Evolutionary conservation across 1,139 yeast species (phyloP), one percentile per base, ranked within the genome.

Genomic region (Fermentozyma sake): DNA sequence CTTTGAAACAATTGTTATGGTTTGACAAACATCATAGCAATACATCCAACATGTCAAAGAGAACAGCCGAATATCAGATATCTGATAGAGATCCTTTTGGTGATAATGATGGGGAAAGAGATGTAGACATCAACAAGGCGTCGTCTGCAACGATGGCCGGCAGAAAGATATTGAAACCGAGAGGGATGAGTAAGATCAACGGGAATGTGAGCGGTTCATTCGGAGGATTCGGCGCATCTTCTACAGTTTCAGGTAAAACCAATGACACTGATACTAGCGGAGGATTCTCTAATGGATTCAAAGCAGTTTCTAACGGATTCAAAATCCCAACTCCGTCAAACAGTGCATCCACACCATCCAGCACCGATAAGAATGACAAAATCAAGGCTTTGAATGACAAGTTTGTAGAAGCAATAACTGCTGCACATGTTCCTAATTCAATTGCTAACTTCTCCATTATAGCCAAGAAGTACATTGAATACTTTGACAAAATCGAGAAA

Each of bases 301-400:
- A 30, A 14, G 20, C 26, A 18, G 12, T 34, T 4, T 12, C 27
- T 9, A 22, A 14, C 17, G 30, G 11, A 11, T 31, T 7, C 23
- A 33, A 19, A 19, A 16, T 22, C 16, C 12, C 27, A 15, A 18
- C 22, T 4, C 16, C 7, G 18, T 17, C 23, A 15, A 27, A n/a
- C 13, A 18, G 22, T 25, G 29, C 23, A 9, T 24, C 24, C 12
- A 19, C 24, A 11, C 5, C 19, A 12, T 16, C 12, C n/a, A 25
- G 22, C n/a, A 12, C 18, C 12, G 50, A 56, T 16, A 55, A 46
- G 30, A 49, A 60, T 22, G 58, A 55, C 10, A 74, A 76, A 43
- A 50, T 78, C 19, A 73, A 68, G 44, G 94, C 95, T 1, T 65
- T 86, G 48, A 85, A 85, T 50, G 71, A 73, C 14, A 75, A 69